Evolutionary conservation across 805 yeast species (phyloP).

Genomic region (Candida ficus): DNA sequence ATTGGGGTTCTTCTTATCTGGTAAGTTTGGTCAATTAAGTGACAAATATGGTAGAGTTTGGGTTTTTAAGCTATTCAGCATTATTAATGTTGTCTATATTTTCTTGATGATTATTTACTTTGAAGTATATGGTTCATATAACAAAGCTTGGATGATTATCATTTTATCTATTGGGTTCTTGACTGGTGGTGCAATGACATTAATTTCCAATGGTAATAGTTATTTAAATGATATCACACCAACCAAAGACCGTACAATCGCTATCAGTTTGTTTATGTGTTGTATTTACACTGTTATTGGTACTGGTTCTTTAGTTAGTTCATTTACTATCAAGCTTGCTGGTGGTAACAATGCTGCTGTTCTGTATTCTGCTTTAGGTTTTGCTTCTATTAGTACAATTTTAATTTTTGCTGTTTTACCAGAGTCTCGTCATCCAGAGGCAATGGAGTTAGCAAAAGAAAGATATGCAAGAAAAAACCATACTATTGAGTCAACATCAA

Average conservation of each 20-base stretch:
- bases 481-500: not conserved
- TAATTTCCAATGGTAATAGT: constrained; percentile 22
- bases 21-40: constrained; percentile 21
- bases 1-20: constrained; percentile 18
- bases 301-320: constrained; percentile 21
- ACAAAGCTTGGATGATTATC: constrained; percentile 8
- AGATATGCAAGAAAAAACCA: not conserved
- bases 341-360: constrained; percentile 6
- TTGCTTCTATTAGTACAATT: not conserved
- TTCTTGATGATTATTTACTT: constrained; percentile 14
- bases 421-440: constrained; percentile 21
- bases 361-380: not conserved
- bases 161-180: constrained; percentile 13
- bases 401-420: constrained; percentile 6
- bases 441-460: constrained; percentile 12
- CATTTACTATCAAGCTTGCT: constrained; percentile 13
- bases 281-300: constrained; percentile 20
- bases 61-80: constrained; percentile 17
- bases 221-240: constrained; percentile 19
- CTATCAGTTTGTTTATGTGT: constrained; percentile 21
- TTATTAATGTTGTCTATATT: constrained; percentile 13
- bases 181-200: constrained; percentile 22
- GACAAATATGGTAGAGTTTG: constrained; percentile 20
- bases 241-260: constrained; percentile 13
- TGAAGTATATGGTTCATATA: constrained; percentile 4